Evolutionary conservation across 352 stramenopile genomes (phyloP).

Genomic region (Globisporangium uncinulatum): DNA sequence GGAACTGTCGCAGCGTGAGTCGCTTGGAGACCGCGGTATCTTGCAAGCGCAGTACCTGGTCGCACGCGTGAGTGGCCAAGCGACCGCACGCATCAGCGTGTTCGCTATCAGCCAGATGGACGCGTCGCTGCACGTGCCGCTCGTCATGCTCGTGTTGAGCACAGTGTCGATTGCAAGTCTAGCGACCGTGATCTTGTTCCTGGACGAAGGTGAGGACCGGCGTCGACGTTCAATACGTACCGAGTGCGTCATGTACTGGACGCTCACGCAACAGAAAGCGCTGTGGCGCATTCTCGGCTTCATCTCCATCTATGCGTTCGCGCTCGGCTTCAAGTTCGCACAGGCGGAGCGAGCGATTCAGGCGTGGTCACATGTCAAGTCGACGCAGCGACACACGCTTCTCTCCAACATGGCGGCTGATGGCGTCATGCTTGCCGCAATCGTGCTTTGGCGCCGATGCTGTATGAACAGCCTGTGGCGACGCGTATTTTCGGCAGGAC

Average conservation of each 20-base stretch:
- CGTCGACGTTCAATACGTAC: constrained; percentile 2
- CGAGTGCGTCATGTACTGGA: constrained; percentile 10
- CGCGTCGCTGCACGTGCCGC: constrained; percentile 3
- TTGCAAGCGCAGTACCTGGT: constrained; percentile 17
- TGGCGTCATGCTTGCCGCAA: constrained; percentile 28
- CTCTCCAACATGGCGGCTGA: constrained; percentile 25
- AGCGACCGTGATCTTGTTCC: constrained; percentile 2
- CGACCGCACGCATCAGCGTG: constrained; percentile 8
- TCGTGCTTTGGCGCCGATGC: constrained; percentile 26
- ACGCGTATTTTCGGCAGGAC: constrained; percentile 25
- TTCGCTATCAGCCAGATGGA: constrained; percentile 5
- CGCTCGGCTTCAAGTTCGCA: constrained; percentile 14
- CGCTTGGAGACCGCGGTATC: constrained; percentile 11
- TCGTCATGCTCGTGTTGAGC: constrained; percentile 10
- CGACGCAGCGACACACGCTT: constrained; percentile 14
- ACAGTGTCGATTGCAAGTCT: constrained; percentile 6
- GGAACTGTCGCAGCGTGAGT: constrained; percentile 13
- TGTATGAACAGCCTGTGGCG: constrained; percentile 36
- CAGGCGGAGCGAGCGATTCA: constrained; percentile 19
- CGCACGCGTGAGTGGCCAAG: constrained; percentile 9
- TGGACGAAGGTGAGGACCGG: constrained; percentile 10
- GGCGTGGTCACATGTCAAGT: constrained; percentile 25
- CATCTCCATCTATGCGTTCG: constrained; percentile 15
- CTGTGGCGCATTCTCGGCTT: constrained; percentile 18
- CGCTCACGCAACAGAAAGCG: constrained; percentile 19